Evolutionary conservation across 2,329 filamentous ascomycete genomes (phyloP), one percentile per base, ranked within the genome.

Genomic region (Fusarium sp.): DNA sequence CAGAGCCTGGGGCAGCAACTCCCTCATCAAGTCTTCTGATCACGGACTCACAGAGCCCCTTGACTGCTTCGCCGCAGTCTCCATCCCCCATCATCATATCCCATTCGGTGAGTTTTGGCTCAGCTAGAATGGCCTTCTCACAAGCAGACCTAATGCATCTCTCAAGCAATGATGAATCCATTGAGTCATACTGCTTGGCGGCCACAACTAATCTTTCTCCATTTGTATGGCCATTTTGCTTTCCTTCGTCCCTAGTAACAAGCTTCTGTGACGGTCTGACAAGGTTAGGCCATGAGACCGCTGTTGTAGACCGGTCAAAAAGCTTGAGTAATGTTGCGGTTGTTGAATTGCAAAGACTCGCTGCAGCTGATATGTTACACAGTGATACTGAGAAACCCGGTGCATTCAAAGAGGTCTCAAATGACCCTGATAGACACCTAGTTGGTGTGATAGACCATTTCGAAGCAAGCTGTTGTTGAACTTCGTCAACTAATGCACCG

Each of bases 1-100:
- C 42, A 5, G 42, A 44, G 6, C 15, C n/a, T 44, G n/a, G 42
- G 15, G 42, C 15, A 24, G 42, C n/a, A 24, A 12, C 0, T 0
- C n/a, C 10, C 2, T 44, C n/a, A 1, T 24, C 10, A 8, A 44
- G n/a, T 0, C 0, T 44, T 18, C 10, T 18, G 0, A 44, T 44
- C 6, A 44, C n/a, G 0, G 42, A 24, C 8, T 44, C n/a, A 1
- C 42, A 44, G 0, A 44, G 10, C 0, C n/a, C n/a, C 0, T 44
- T 44, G 10, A 44, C 42, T 5, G 42, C 42, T 44, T 44, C 42
- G 10, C 42, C 42, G n/a, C 42, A 44, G 15, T 44, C 42, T 0
- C 42, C n/a, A 1, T 44, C 41, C 0, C 41, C 41, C 41, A 44
- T 44, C 15, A 44, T 24, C 41, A 44, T 44, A 24, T 44, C 41